Evolutionary conservation across 2,329 filamentous ascomycete genomes (phyloP).

Genomic region (Exophiala sp.): DNA sequence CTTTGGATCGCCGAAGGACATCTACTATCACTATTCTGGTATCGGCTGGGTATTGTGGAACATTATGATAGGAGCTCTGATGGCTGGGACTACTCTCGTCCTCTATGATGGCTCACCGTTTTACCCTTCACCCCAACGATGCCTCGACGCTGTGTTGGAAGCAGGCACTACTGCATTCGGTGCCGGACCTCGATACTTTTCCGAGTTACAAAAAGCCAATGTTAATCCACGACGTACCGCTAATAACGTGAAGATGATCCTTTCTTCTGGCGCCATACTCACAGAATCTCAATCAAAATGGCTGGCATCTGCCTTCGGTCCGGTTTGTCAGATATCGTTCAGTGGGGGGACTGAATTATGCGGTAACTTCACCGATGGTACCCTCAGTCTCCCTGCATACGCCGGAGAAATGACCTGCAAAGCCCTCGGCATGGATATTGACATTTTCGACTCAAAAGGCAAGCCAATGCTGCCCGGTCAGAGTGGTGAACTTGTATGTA

Average conservation of each 20-base stretch:
- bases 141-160: constrained; percentile 48
- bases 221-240: constrained; percentile 53
- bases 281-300: constrained; percentile 5
- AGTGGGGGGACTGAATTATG: constrained; percentile 34
- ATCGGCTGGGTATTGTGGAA: constrained; percentile 48
- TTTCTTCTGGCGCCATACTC: constrained; percentile 14
- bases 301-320: constrained; percentile 11
- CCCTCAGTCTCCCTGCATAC: constrained; percentile 65
- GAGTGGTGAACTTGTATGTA: constrained; percentile 71
- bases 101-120: constrained; percentile 82
- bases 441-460: constrained; percentile 14
- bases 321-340: constrained; percentile 23
- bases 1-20: constrained; percentile 35
- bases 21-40: constrained; percentile 45
- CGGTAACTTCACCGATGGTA: constrained; percentile 45
- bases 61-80: constrained; percentile 53
- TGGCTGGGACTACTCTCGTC: constrained; percentile 58
- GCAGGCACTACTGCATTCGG: constrained; percentile 63
- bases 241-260: constrained; percentile 33
- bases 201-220: constrained; percentile 64
- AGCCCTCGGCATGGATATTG: constrained; percentile 43
- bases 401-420: constrained; percentile 55
- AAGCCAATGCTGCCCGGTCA: constrained; percentile 45
- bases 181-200: constrained; percentile 71
- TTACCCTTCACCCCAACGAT: constrained; percentile 58